Percentiles rank a stretch among this genome's conserved stretches.
Conservation (phyloP, 1,284 basidiomycete species). For the Filobasidium uniguttulatum region DNA sequence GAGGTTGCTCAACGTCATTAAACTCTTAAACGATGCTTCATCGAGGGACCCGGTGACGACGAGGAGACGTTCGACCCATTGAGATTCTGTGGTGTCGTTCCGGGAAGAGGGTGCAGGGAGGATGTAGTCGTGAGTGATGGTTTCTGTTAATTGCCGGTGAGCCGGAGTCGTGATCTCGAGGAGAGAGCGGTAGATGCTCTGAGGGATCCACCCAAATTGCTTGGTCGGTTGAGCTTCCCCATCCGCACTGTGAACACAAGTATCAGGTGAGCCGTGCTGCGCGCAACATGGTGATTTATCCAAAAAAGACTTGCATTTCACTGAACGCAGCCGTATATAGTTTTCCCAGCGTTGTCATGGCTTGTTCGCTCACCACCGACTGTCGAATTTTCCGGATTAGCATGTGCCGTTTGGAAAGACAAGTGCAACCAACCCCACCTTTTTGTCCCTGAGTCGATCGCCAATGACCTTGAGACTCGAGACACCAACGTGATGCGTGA, state of each 20-base stretch:
- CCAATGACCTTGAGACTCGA: slow-evolving; percentile 52
- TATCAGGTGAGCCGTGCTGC: not conserved
- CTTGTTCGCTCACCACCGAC: slow-evolving; percentile 66
- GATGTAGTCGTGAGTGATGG: slow-evolving; percentile 39
- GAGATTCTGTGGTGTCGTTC: slow-evolving; percentile 48
- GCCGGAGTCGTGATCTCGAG: slow-evolving; percentile 6
- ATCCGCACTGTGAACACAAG: slow-evolving; percentile 49
- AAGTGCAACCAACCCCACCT: slow-evolving; percentile 44
- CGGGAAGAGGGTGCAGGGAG: slow-evolving; percentile 65
- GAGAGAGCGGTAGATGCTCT: slow-evolving; percentile 48
- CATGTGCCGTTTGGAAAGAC: not conserved
- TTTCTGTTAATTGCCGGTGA: slow-evolving; percentile 5
- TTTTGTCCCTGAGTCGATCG: slow-evolving; percentile 70
- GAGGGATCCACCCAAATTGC: slow-evolving; percentile 92
- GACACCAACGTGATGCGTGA: slow-evolving; percentile 63
- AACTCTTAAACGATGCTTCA: slow-evolving; percentile 44
- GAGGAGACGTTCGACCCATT: slow-evolving; percentile 75
- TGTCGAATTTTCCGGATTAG: slow-evolving; percentile 25
- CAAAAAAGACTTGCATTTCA: slow-evolving; percentile 57
- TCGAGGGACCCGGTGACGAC: slow-evolving; percentile 60
- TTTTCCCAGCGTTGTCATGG: slow-evolving; percentile 61
- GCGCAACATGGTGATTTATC: too few species aligned
- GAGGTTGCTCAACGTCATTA: slow-evolving; percentile 52
- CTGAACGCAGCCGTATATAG: slow-evolving; percentile 71
- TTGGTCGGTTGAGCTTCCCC: slow-evolving; percentile 55